A percentile compares a stretch with the other conserved stretches of the same genome.
These are phyloP conservation scores for Aspergillus pseudonomiae DNA, from an alignment of 2,329 filamentous ascomycete genomes.

Conservation along the genomic window DNA sequence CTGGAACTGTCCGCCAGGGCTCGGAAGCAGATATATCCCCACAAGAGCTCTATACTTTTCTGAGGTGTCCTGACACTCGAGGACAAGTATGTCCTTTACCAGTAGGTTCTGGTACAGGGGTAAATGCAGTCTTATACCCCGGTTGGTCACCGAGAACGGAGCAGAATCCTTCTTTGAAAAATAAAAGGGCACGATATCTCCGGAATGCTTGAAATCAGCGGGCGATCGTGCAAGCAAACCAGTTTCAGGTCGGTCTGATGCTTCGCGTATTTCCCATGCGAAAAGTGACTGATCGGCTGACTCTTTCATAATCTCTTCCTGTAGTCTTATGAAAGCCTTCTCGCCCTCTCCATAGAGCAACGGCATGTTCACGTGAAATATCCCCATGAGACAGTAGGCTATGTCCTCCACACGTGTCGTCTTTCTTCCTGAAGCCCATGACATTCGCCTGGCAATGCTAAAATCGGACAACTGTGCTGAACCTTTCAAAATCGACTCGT, in stretches of 20 bases:
- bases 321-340: not conserved
- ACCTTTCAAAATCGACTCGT: not conserved
- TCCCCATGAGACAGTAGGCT: constrained; percentile 9
- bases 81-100: not conserved
- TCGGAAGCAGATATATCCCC: not conserved
- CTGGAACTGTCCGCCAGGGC: not conserved
- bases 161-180: not conserved
- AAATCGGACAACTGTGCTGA: not conserved
- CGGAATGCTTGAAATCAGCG: not conserved
- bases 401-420: constrained; percentile 7
- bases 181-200: not conserved
- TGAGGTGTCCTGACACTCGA: not conserved
- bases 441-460: constrained; percentile 8
- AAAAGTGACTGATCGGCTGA: constrained; percentile 8
- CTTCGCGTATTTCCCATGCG: not conserved
- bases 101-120: not conserved
- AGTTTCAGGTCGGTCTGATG: not conserved
- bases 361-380: constrained; percentile 10
- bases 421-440: constrained; percentile 1
- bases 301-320: constrained; percentile 9
- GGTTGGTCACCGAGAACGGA: not conserved
- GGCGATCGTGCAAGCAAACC: constrained; percentile 4
- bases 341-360: constrained; percentile 8
- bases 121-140: constrained; percentile 1
- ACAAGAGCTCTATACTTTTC: not conserved